Evolutionary conservation across 140 eudicot species (phyloP), one percentile per base, ranked within the genome.

Genomic region (Flaveria floridana): DNA sequence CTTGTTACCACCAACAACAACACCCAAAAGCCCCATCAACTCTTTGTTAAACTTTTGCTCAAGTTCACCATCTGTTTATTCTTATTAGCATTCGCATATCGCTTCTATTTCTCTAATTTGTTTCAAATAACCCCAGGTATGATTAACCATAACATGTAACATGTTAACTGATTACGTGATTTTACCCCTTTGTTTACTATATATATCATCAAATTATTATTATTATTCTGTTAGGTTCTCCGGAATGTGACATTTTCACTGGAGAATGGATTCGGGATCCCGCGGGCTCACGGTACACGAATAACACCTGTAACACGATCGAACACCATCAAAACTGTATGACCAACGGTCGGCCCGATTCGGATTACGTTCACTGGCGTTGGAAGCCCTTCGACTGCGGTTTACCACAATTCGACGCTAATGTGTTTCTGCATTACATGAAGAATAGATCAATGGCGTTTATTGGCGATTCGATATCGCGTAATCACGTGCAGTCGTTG

Each of bases 381-480:
- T 93, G 98, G 98, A 89, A 69, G 4, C 98, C 98, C 0, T 25
- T 50, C 8, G 89, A 73, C 19, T 93, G 98, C 48, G 71, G 80
- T 3, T 70, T 93, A 47, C 96, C 96, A 8, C 56, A 20, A 66
- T 83, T 93, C 68, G 63, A 90, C 78, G 79, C 96, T 0, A 56
- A 66, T 62, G 80, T 67, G 30, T 89, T 93, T 61, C 88, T 93
- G 7, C 30, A 69, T 52, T 75, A 85, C 52, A 85, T 93, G 97
- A 84, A 81, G 71, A 80, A 79, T 23, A 90, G 88, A 79, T 82
- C 92, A 23, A 78, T 82, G 80, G 98, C 93, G 1, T 89, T 92
- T 66, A 84, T 92, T n/a, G 98, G 98, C 2, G 98, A 93, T 86
- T 93, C 98, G 28, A 93, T 93, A 25, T 84, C 90, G 56, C 92